These are phyloP conservation scores for Beta macrorhiza DNA, from an alignment of 179 eudicot genomes.

Conservation along the genomic window DNA sequence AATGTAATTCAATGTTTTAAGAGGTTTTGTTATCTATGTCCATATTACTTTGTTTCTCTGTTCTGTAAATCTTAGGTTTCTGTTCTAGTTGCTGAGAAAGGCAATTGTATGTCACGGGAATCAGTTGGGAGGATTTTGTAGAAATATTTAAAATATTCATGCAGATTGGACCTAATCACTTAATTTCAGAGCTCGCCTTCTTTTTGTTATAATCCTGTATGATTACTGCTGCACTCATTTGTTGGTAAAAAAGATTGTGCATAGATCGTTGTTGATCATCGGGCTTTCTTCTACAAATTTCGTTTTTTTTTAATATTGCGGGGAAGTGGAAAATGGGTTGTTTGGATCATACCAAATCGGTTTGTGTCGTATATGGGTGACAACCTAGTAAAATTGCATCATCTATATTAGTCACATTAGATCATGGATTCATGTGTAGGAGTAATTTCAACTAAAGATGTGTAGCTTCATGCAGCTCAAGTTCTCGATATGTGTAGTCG, in stretches of 20 bases:
- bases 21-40: constrained; percentile 11
- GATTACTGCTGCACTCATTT: background rate
- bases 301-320: too few relatives aligned
- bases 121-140: constrained; percentile 15
- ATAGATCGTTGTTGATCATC: background rate
- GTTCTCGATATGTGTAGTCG: too few relatives aligned
- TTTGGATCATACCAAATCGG: too few relatives aligned
- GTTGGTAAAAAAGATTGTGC: background rate
- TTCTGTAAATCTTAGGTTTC: constrained; percentile 23
- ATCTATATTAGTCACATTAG: too few relatives aligned
- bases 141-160: background rate
- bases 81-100: constrained; percentile 20
- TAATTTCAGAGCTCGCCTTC: constrained; percentile 1
- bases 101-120: background rate
- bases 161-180: background rate
- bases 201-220: background rate
- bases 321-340: too few relatives aligned
- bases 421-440: too few relatives aligned
- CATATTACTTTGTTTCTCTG: constrained; percentile 1
- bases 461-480: too few relatives aligned
- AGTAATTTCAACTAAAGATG: too few relatives aligned
- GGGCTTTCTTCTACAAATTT: too few relatives aligned
- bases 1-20: background rate
- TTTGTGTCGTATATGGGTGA: too few relatives aligned
- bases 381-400: too few relatives aligned